Evolutionary conservation across 352 stramenopile species (phyloP).

Genomic region (Phytophthora uliginosa): DNA sequence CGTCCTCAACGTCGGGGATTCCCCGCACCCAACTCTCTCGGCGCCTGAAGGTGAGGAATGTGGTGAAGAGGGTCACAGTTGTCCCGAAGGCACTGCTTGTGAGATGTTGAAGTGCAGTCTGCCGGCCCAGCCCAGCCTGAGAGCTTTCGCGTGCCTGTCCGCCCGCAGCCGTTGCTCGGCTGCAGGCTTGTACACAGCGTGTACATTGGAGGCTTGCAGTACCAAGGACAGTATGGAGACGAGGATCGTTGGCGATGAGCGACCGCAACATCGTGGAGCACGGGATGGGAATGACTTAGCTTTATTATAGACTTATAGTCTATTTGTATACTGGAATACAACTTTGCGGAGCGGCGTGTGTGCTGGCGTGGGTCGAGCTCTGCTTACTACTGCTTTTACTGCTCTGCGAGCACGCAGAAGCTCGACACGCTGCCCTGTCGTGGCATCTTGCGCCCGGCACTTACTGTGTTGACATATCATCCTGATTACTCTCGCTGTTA

Average conservation of each 20-base stretch:
- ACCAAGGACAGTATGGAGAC: neutral
- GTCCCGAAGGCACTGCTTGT: neutral
- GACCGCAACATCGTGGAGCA: neutral
- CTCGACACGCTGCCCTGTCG: neutral
- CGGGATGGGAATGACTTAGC: neutral
- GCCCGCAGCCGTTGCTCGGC: neutral
- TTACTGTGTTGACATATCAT: no score
- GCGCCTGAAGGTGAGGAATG: no score
- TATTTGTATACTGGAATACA: neutral
- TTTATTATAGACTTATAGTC: neutral
- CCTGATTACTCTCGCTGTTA: no score
- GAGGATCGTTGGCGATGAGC: neutral
- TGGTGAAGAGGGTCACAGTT: no score
- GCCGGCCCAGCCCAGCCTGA: no score
- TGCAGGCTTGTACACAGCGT: neutral
- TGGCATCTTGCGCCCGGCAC: no score
- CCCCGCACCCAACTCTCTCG: no score
- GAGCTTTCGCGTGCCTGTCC: no score
- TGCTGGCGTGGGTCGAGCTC: neutral
- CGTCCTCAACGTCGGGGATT: no score
- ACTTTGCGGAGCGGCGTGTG: neutral
- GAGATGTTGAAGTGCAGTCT: neutral
- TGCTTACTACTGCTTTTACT: neutral
- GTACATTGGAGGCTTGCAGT: neutral
- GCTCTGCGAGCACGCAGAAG: neutral